A percentile compares a stretch with the other conserved stretches of the same genome.
These are phyloP conservation scores for Fremontodendron californicum DNA, from an alignment of 345 rosid genomes.

Conservation along the genomic window DNA sequence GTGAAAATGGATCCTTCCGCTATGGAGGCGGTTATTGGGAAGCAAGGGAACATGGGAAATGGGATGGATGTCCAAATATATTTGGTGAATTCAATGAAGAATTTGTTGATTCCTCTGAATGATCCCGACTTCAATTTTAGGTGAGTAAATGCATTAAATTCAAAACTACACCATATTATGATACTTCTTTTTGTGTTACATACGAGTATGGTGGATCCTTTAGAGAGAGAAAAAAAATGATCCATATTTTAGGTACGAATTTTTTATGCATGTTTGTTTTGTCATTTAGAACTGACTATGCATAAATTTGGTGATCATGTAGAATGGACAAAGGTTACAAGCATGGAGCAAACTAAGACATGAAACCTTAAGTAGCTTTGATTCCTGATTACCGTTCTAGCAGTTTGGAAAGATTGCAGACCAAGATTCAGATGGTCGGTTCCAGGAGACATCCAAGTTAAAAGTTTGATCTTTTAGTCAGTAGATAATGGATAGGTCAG, in stretches of 20 bases:
- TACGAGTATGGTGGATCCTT: neutral
- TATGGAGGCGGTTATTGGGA: constrained; percentile 93
- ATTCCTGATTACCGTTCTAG: neutral
- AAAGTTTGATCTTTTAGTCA: neutral
- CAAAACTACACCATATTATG: neutral
- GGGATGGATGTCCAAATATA: constrained; percentile 82
- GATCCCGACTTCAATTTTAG: constrained; percentile 25
- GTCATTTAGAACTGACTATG: neutral
- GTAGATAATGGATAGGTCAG: constrained; percentile 18
- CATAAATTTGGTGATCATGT: neutral
- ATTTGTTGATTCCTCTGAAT: constrained; percentile 29
- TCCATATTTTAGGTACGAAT: too few relatives aligned
- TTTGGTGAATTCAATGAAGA: constrained; percentile 68
- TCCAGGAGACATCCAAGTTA: neutral
- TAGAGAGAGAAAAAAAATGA: too few relatives aligned
- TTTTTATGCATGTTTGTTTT: neutral
- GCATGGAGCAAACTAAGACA: too few relatives aligned
- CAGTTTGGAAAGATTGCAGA: neutral
- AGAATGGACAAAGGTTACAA: neutral
- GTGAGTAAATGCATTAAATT: constrained; percentile 14
- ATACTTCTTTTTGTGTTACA: neutral
- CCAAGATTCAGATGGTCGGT: neutral
- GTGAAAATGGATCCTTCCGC: constrained; percentile 48
- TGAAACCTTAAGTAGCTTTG: neutral
- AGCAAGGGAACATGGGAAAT: constrained; percentile 54